These are phyloP conservation scores for Angophora floribunda DNA, from an alignment of 345 rosid species.

Conservation along the genomic window DNA sequence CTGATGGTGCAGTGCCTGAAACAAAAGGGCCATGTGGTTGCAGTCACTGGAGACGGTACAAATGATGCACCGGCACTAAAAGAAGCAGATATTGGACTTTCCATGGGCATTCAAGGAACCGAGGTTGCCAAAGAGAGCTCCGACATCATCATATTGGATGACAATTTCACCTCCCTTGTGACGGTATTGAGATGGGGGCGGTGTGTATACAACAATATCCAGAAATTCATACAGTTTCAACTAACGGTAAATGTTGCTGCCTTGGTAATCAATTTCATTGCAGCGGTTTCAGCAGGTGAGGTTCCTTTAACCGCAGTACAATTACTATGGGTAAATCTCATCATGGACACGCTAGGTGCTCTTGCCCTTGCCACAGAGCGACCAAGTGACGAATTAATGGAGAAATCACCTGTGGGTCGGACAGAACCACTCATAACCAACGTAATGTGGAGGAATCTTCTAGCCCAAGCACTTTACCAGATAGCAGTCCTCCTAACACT, in stretches of 20 bases:
- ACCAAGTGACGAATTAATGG: slow-evolving; percentile 54
- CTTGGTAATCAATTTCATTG: slow-evolving; percentile 59
- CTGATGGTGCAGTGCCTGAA: slow-evolving; percentile 74
- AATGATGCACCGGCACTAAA: slow-evolving; percentile 77
- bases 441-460: slow-evolving; percentile 72
- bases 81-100: slow-evolving; percentile 70
- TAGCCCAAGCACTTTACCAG: slow-evolving; percentile 63
- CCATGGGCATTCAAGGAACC: slow-evolving; percentile 78
- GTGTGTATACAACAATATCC: slow-evolving; percentile 73
- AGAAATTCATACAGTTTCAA: slow-evolving; percentile 81
- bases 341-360: slow-evolving; percentile 81
- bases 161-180: slow-evolving; percentile 60
- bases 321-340: slow-evolving; percentile 68
- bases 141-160: slow-evolving; percentile 67
- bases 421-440: slow-evolving; percentile 62
- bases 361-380: slow-evolving; percentile 62
- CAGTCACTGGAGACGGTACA: slow-evolving; percentile 68
- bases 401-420: slow-evolving; percentile 52
- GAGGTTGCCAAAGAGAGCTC: slow-evolving; percentile 84
- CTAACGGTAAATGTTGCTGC: slow-evolving; percentile 72
- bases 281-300: slow-evolving; percentile 74
- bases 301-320: slow-evolving; percentile 75
- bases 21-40: slow-evolving; percentile 60
- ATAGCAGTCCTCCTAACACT: slow-evolving; percentile 48
- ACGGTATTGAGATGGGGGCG: slow-evolving; percentile 75